Base-by-base conservation (phyloP, 495 filamentous ascomycete species). In the Tricharina praecox region DNA sequence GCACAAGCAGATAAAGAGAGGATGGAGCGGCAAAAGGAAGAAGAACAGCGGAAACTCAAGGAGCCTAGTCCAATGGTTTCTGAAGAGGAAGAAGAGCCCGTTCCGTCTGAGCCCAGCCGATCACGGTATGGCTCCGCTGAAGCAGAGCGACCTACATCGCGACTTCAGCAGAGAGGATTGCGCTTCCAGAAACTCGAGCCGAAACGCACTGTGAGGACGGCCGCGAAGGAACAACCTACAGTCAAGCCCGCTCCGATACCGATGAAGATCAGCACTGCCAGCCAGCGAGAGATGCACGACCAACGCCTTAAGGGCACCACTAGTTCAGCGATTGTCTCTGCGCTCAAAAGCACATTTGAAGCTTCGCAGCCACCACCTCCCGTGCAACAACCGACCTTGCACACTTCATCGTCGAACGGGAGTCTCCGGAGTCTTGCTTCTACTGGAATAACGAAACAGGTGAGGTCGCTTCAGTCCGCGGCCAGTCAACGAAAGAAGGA, bases 11-110 rank as follows among this genome's bases (percentile, higher is more conserved):
- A 41, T 32, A n/a, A 8, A 23, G 15, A 11, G 24, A 25, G 30
- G 34, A 11, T 19, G 34, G 18, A 34, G 28, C 46, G 48, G 30
- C 18, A 47, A 23, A 63, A 66, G 24, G 66, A 72, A 48, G 69
- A 76, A 64, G 66, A 20, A 69, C 72, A 73, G 40, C 70, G 64
- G 24, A 67, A 71, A 24, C 66, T 70, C 46, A 48, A 51, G 21
- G 48, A 56, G 25, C 39, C 11, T 7, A 8, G 7, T 23, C 18
- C 39, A 3, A 43, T 43, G n/a, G n/a, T n/a, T n/a, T n/a, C n/a
- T 24, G 39, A 43, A 7, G 23, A 46, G 7, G 28, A 46, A 4
- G 28, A 32, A 18, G 43, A 46, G 13, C 19, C 28, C 10, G 3
- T 10, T 8, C 23, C 8, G 8, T 7, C 18, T 33, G 43, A 46